Evolutionary conservation across 164 flowering plant species (phyloP).

Genomic region (Nymphaea colorata): DNA sequence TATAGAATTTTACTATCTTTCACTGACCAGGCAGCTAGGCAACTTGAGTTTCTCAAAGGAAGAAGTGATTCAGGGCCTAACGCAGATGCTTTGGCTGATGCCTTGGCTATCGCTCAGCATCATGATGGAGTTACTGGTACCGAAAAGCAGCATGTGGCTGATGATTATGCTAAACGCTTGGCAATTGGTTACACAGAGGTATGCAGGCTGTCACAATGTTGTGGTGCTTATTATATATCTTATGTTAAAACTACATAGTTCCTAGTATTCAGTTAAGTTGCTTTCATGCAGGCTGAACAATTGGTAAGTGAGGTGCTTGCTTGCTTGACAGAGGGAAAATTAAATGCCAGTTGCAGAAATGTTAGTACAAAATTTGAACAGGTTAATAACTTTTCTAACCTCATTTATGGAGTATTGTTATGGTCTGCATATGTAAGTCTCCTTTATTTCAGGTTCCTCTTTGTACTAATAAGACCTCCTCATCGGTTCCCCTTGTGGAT

Average conservation of each 20-base stretch:
- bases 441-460: not conserved
- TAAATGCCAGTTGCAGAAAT: slow-evolving; percentile 22
- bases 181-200: slow-evolving; percentile 75
- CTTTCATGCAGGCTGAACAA: slow-evolving; percentile 47
- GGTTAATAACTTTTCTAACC: slow-evolving; percentile 19
- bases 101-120: slow-evolving; percentile 81
- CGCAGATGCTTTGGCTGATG: slow-evolving; percentile 66
- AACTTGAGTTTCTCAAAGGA: slow-evolving; percentile 71
- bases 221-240: not conserved
- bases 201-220: not conserved
- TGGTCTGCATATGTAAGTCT: not conserved
- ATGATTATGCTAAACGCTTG: slow-evolving; percentile 80
- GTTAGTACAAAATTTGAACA: slow-evolving; percentile 45
- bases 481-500: not conserved
- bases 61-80: slow-evolving; percentile 38
- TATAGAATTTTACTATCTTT: not conserved
- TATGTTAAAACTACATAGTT: not conserved
- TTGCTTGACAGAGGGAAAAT: slow-evolving; percentile 31
- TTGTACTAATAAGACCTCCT: not conserved
- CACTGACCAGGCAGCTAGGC: slow-evolving; percentile 63
- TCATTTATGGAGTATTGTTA: not conserved
- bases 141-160: slow-evolving; percentile 76
- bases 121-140: slow-evolving; percentile 92
- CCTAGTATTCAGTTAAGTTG: not conserved
- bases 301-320: slow-evolving; percentile 63